Conservation (phyloP, 2,329 filamentous ascomycete species). For the Atkinsonella hypoxylon region DNA sequence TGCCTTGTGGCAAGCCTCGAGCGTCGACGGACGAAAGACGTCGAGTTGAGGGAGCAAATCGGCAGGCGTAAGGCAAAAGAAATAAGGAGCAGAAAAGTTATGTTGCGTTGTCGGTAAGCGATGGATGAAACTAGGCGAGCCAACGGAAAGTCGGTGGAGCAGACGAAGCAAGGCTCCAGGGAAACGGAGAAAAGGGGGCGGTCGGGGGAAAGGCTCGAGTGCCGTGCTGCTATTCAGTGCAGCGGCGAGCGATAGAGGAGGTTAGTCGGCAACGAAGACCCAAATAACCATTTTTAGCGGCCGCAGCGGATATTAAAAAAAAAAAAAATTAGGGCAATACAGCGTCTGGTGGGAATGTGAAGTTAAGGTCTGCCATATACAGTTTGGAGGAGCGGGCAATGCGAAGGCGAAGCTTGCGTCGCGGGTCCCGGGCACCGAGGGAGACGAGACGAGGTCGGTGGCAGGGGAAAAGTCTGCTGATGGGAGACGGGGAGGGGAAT, state of each 20-base stretch:
- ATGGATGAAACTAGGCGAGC: conserved; percentile 6
- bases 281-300: conserved; percentile 12
- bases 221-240: not conserved
- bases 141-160: conserved; percentile 9
- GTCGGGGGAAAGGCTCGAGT: conserved; percentile 4
- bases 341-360: conserved; percentile 3
- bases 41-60: conserved; percentile 1
- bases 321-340: not conserved
- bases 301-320: not conserved
- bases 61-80: not conserved
- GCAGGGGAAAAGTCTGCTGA: conserved; percentile 12
- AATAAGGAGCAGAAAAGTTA: not conserved
- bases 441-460: not conserved
- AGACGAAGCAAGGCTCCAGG: conserved; percentile 6
- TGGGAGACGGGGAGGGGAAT: conserved; percentile 3
- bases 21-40: conserved; percentile 4
- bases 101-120: conserved; percentile 7
- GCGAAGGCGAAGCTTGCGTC: conserved; percentile 1
- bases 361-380: conserved; percentile 4
- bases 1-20: conserved; percentile 5
- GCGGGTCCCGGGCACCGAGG: conserved; percentile 1
- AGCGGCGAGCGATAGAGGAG: not conserved
- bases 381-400: conserved; percentile 3
- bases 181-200: conserved; percentile 6
- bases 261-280: conserved; percentile 11